Evolutionary conservation across 75 land plant species (phyloP).

Genomic region (Pinus tabuliformis): DNA sequence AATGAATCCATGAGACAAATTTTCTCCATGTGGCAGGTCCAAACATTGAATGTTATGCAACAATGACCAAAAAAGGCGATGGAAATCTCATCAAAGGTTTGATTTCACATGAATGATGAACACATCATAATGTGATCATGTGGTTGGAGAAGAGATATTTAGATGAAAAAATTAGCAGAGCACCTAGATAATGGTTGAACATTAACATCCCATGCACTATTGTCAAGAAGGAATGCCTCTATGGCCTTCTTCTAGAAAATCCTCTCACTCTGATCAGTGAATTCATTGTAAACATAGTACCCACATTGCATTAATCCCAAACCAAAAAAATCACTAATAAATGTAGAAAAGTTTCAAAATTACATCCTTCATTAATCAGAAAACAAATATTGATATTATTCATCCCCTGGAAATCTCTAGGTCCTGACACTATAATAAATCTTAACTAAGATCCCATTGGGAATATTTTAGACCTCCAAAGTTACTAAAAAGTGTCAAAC

Average conservation of each 20-base stretch:
- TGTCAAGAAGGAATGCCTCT: not conserved
- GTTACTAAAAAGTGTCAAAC: too few species aligned
- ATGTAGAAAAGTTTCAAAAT: not conserved
- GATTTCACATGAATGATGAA: not conserved
- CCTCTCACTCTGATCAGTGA: slow-evolving; percentile 71
- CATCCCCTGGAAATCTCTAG: too few species aligned
- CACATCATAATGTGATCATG: slow-evolving; percentile 92
- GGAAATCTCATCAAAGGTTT: not conserved
- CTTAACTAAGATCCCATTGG: too few species aligned
- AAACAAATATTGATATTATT: too few species aligned
- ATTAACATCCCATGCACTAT: too few species aligned
- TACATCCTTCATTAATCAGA: too few species aligned
- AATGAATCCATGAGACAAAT: slow-evolving; percentile 85
- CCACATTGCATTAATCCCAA: slow-evolving; percentile 16
- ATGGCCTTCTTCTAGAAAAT: slow-evolving; percentile 82
- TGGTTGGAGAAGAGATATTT: slow-evolving; percentile 81
- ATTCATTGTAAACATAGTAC: slow-evolving; percentile 93
- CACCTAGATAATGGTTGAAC: too few species aligned
- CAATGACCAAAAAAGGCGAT: not conserved
- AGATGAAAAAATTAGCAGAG: slow-evolving; percentile 72
- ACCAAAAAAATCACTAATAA: not conserved
- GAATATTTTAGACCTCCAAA: too few species aligned
- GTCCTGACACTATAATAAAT: too few species aligned
- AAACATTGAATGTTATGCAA: too few species aligned
- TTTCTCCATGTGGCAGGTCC: slow-evolving; percentile 29